phyloP scores from a whole-genome alignment of 2,329 filamentous ascomycete genomes.

The Xylaria sp. region DNA sequence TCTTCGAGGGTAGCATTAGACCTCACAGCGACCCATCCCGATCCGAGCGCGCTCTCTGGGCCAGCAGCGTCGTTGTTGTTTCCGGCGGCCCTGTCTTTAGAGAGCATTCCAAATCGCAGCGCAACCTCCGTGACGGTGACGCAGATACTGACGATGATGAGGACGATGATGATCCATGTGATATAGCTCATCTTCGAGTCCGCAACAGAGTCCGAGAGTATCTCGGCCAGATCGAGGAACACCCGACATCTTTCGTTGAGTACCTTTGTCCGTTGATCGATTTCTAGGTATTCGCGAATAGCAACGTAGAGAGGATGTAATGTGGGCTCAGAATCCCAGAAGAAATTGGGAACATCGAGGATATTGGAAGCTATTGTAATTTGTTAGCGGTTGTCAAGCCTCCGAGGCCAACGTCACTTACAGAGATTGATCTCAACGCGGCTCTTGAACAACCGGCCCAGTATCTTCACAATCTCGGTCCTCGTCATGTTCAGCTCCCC shows the following conservation, averaged over 20 bases:
- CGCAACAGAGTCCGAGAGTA: conserved; percentile 87
- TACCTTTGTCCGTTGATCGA: conserved; percentile 92
- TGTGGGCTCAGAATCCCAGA: conserved; percentile 97
- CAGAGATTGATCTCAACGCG: conserved; percentile 97
- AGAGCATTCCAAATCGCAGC: conserved; percentile 78
- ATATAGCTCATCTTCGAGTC: conserved; percentile 95
- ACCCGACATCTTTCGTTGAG: conserved; percentile 96
- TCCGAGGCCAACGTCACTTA: conserved; percentile 51
- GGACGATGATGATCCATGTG: conserved; percentile 96
- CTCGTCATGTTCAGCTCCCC: conserved; percentile 90
- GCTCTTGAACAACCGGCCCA: conserved; percentile 88
- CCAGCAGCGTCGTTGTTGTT: conserved; percentile 20
- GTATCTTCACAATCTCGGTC: conserved; percentile 87
- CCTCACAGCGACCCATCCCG: conserved; percentile 28
- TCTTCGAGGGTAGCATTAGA: conserved; percentile 37
- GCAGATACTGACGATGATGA: conserved; percentile 88
- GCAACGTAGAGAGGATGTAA: conserved; percentile 92
- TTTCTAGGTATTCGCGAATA: conserved; percentile 96
- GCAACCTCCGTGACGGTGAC: conserved; percentile 90
- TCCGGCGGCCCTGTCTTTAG: conserved; percentile 46
- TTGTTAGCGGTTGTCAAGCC: conserved; percentile 25
- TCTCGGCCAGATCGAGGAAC: conserved; percentile 94
- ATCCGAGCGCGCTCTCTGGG: conserved; percentile 11
- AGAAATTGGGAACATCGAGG: conserved; percentile 94
- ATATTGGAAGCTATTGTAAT: conserved; percentile 77